Percentiles rank a stretch among this genome's conserved stretches.
Conservation (phyloP, 257 asterid genomes). For the Ilex aquifolium region DNA sequence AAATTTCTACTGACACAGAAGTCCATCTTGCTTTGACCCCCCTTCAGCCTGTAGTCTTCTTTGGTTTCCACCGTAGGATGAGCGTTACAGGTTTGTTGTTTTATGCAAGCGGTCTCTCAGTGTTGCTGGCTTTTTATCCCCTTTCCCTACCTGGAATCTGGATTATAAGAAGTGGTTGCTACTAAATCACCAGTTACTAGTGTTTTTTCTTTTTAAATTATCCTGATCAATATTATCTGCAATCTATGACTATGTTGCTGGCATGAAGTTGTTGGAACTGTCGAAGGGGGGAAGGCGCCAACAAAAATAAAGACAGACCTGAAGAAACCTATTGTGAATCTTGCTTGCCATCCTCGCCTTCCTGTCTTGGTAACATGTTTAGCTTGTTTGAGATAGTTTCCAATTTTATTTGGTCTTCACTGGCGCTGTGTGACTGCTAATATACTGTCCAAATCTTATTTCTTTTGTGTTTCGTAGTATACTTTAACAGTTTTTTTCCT, state of each 20-base stretch:
- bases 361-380: slow-evolving; percentile 73
- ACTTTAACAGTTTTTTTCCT: slow-evolving; percentile 14
- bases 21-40: slow-evolving; percentile 99
- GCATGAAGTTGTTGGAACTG: slow-evolving; percentile 89
- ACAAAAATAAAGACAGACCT: slow-evolving; percentile 97
- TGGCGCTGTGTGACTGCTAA: neutral
- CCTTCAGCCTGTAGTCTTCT: slow-evolving; percentile 94
- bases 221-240: too few species aligned
- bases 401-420: neutral
- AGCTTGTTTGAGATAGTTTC: slow-evolving; percentile 15
- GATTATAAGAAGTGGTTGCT: too few species aligned
- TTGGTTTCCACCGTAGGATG: slow-evolving; percentile 96
- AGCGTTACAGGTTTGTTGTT: slow-evolving; percentile 79
- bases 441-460: neutral
- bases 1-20: slow-evolving; percentile 83
- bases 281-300: slow-evolving; percentile 98
- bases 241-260: slow-evolving; percentile 12
- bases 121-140: too few species aligned
- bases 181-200: too few species aligned
- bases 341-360: slow-evolving; percentile 99
- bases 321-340: slow-evolving; percentile 96
- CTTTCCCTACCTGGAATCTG: too few species aligned
- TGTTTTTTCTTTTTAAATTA: too few species aligned
- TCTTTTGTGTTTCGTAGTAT: neutral
- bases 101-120: neutral